These are phyloP conservation scores for Malus domestica DNA, from an alignment of 306 rosid species.

Conservation along the genomic window ASM211411v1 NC_041794.1:23757001-23757500, in stretches of 20 bases:
- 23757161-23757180: conserved; percentile 15
- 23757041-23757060: background rate
- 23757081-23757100: background rate
- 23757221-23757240: background rate
- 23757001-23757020: background rate
- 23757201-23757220: conserved; percentile 27
- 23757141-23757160: background rate
- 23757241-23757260: background rate
- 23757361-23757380: too few species aligned
- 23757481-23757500: too few species aligned
- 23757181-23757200: conserved; percentile 23
- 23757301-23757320: conserved; percentile 17
- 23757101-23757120: background rate
- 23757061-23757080: background rate
- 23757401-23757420: too few species aligned
- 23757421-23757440: too few species aligned
- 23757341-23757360: too few species aligned
- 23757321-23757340: too few species aligned
- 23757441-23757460: too few species aligned
- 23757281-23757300: conserved; percentile 16
- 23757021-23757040: background rate
- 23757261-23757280: background rate
- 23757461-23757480: too few species aligned
- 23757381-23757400: too few species aligned
- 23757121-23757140: background rate